Percentiles rank a stretch among this genome's conserved stretches.
phyloP scores from a whole-genome alignment of 108 stramenopile species.

The Epithemia pelagica region DNA sequence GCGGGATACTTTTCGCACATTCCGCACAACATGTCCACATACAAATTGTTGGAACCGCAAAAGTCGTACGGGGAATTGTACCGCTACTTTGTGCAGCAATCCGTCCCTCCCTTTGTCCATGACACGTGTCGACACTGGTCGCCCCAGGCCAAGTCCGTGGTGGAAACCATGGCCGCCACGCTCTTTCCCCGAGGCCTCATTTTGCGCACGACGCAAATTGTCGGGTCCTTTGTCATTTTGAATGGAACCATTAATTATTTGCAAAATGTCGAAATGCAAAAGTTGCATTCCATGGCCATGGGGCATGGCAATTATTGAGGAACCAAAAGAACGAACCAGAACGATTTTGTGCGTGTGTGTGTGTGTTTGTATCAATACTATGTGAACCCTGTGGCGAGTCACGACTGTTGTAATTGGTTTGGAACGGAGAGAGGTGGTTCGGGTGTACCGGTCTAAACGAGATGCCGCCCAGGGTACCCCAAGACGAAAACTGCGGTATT shows the following conservation, averaged over 20 bases:
- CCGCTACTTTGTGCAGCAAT: conserved; percentile 27
- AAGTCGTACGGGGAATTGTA: conserved; percentile 33
- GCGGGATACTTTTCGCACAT: conserved; percentile 69
- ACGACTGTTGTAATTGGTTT: too few species aligned
- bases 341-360: too few species aligned
- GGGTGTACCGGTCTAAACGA: too few species aligned
- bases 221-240: conserved; percentile 70
- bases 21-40: conserved; percentile 68
- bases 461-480: too few species aligned
- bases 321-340: too few species aligned
- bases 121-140: conserved; percentile 19
- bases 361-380: too few species aligned
- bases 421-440: too few species aligned
- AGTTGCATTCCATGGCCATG: not conserved
- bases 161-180: conserved; percentile 24
- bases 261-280: conserved; percentile 3
- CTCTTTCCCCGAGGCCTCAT: conserved; percentile 46
- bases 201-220: conserved; percentile 70
- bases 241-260: conserved; percentile 64
- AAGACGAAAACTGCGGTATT: too few species aligned
- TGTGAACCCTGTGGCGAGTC: too few species aligned
- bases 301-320: not conserved
- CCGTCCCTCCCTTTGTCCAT: conserved; percentile 28
- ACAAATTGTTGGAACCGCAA: conserved; percentile 52
- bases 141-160: conserved; percentile 6